Base-by-base conservation (phyloP, 148 eudicot species). In the Mesembryanthemum crystallinum region DNA sequence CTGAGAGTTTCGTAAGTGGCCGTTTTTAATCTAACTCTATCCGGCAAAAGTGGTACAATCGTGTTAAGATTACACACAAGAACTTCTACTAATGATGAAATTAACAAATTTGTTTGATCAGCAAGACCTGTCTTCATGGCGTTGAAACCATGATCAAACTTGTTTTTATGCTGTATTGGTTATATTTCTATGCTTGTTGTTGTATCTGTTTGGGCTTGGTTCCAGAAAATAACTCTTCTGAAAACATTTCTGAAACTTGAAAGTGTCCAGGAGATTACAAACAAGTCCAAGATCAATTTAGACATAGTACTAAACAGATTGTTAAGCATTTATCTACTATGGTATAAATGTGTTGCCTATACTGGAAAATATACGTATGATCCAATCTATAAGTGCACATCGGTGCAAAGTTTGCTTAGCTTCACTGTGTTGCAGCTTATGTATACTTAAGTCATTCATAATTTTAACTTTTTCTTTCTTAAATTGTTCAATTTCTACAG, bases 401-500 rank as follows among this genome's bases (percentile, higher is more conserved):
- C 23, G 42, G 64, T 54, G 64, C 27, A 67, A 51, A 18, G 23
- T 17, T 55, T 25, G 35, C 39, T 45, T 71, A 47, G n/a, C 39
- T 28, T 20, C 33, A 7, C 21, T 73, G 29, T n/a, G 42, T 42
- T 59, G n/a, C 75, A 15, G 1, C 51, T 33, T 51, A 18, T 57
- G 27, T 23, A 18, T 57, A 23, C 27, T 18, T 30, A 43, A 43
- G 12, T 12, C 29, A 4, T 52, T 28, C 17, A 12, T 70, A 24
- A 15, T 12, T 3, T 18, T 66, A 3, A 21, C 8, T 15, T 3
- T 55, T n/a, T 59, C 71, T 39, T 49, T 18, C 7, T 74, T n/a
- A 47, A 39, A 43, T 52, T 12, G 0, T 29, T 3, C 42, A 7
- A 58, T 62, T 7, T 45, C 57, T 83, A 23, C 85, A 94, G 98